These are phyloP conservation scores for Pyrenophora tritici-repentis DNA, from an alignment of 2,329 filamentous ascomycete species.

Conservation along the genomic window DNA sequence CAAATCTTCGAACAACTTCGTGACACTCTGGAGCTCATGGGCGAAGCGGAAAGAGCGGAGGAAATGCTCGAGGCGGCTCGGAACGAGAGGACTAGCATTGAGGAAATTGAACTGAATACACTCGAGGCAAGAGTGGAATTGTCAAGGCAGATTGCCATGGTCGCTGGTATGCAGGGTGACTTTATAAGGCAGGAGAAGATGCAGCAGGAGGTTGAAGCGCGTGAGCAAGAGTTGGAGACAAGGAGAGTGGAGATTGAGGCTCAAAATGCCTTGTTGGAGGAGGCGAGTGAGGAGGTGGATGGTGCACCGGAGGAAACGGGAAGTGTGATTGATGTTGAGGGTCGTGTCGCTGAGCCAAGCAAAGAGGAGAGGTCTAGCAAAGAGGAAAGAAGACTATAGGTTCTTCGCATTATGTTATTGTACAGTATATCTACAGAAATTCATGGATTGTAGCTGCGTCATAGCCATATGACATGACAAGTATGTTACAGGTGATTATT, in stretches of 20 bases:
- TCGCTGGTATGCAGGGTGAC: slow-evolving; percentile 14
- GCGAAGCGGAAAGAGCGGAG: slow-evolving; percentile 16
- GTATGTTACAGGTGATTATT: slow-evolving; percentile 5
- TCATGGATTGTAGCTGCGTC: slow-evolving; percentile 17
- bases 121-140: slow-evolving; percentile 18
- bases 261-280: slow-evolving; percentile 4
- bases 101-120: slow-evolving; percentile 14
- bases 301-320: not conserved
- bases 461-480: slow-evolving; percentile 4
- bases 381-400: slow-evolving; percentile 15
- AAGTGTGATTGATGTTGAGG: not conserved
- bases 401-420: slow-evolving; percentile 12
- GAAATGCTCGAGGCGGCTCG: slow-evolving; percentile 19
- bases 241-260: slow-evolving; percentile 16
- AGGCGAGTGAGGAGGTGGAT: not conserved
- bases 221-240: slow-evolving; percentile 14
- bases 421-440: slow-evolving; percentile 25
- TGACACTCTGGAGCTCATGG: slow-evolving; percentile 16
- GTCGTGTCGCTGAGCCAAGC: not conserved
- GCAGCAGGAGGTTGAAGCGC: slow-evolving; percentile 12
- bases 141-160: slow-evolving; percentile 17
- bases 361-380: not conserved
- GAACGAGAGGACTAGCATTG: slow-evolving; percentile 21
- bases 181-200: slow-evolving; percentile 14
- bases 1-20: slow-evolving; percentile 33